Base-by-base conservation (phyloP, 805 yeast genomes). In the Wickerhamiella cacticola region DNA sequence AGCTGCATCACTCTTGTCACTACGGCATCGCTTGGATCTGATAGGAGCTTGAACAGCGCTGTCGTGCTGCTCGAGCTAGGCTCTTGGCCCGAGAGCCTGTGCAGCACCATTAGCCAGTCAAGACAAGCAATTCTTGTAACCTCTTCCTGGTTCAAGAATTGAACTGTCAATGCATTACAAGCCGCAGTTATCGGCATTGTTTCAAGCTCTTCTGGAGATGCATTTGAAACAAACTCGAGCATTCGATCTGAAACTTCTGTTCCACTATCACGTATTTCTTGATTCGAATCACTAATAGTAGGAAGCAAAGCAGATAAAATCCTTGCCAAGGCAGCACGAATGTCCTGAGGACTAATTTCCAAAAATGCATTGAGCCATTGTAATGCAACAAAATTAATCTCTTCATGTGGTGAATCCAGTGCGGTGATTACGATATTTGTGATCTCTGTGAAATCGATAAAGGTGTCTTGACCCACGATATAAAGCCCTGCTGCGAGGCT, bases 81-180 rank as follows among this genome's bases (percentile, higher is more conserved):
- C 19, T 63, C 60, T 23, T 79, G 60, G 29, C 79, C 68, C 50
- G 75, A 72, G 34, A 68, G 64, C 23, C 76, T 71, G 58, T 87
- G 89, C 35, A 92, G 69, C 72, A 85, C 76, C 13, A 79, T 77
- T 26, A 92, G 68, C 98, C 98, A 92, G 53, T 88, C 95, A 29
- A 92, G 67, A 21, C 92, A 80, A 0, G 94, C 85, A 28, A 86
- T 72, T 50, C 92, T 73, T 0, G 96, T 82, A 24, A 79, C 77
- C 52, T 86, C 95, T 55, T 83, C 80, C 46, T 82, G 85, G 53
- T 76, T 79, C 50, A 77, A 64, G 52, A 82, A 78, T 59, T 87
- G 94, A 35, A 77, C 61, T 3, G 85, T 79, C 48, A 89, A 69
- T 3, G 81, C 79, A 50, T 79, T 78, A 35, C 87, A 78, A 1